Conservation (phyloP, 441 rosid genomes). For the Lagerstroemia fauriei region DNA sequence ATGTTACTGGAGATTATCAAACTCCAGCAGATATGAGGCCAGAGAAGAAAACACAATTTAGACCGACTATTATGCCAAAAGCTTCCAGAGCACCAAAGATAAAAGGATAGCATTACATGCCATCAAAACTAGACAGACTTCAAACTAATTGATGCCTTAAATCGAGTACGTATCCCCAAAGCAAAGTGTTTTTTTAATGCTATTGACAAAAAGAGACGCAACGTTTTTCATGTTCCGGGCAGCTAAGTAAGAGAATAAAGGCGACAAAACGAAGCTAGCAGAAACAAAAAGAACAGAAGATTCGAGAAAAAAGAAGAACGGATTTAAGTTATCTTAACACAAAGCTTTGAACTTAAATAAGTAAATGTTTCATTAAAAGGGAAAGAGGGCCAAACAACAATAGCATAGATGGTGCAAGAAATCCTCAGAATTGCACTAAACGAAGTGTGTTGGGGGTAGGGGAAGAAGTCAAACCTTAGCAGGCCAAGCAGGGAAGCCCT, state of each 20-base stretch:
- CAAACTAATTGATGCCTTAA: neutral
- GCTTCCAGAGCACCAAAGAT: neutral
- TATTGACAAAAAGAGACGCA: neutral
- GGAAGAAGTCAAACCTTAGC: constrained; percentile 63
- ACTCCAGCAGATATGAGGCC: neutral
- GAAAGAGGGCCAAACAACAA: neutral
- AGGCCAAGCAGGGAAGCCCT: constrained; percentile 99
- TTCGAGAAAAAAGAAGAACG: neutral
- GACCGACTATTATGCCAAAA: neutral
- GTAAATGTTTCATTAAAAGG: neutral
- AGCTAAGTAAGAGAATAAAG: neutral
- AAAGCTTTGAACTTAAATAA: neutral
- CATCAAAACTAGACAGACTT: neutral
- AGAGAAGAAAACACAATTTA: neutral
- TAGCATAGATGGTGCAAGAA: neutral
- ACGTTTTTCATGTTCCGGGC: neutral
- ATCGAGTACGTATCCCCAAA: neutral
- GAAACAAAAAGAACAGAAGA: neutral
- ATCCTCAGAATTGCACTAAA: neutral
- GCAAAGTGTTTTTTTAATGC: neutral
- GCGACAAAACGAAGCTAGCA: neutral
- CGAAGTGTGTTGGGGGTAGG: neutral
- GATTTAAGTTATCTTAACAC: neutral
- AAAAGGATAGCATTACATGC: neutral
- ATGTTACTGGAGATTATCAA: neutral